phyloP scores from a whole-genome alignment of 1,284 basidiomycete species.

The Leccinum griseonigrum region DNA sequence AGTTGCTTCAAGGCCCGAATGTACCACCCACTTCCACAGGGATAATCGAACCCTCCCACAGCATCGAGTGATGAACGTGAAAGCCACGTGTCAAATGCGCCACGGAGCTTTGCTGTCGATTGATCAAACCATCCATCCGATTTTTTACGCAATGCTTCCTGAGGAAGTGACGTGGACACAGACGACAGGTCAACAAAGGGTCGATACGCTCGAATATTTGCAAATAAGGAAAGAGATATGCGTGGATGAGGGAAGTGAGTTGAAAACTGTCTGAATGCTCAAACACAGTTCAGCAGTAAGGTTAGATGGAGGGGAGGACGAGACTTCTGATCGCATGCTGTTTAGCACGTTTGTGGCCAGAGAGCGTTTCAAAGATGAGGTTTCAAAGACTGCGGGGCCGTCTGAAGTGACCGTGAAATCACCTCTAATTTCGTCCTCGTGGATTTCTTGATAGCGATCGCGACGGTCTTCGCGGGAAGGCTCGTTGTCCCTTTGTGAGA shows the following conservation, averaged over 20 bases:
- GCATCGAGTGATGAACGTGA: constrained; percentile 49
- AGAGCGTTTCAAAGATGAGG: constrained; percentile 35
- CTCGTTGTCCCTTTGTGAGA: constrained; percentile 16
- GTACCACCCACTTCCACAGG: constrained; percentile 45
- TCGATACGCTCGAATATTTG: constrained; percentile 61
- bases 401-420: constrained; percentile 53
- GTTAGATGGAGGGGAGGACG: constrained; percentile 18
- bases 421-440: constrained; percentile 51
- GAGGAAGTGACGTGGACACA: constrained; percentile 48
- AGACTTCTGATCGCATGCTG: constrained; percentile 53
- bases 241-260: constrained; percentile 66
- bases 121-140: constrained; percentile 60
- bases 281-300: constrained; percentile 57
- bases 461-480: constrained; percentile 8
- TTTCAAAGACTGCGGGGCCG: constrained; percentile 51
- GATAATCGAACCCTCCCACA: constrained; percentile 55
- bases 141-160: constrained; percentile 42
- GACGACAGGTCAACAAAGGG: constrained; percentile 71
- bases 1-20: constrained; percentile 39
- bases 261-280: constrained; percentile 59
- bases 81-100: constrained; percentile 55
- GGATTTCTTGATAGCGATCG: constrained; percentile 43
- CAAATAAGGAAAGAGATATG: constrained; percentile 64
- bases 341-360: constrained; percentile 54
- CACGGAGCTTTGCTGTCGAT: constrained; percentile 45